Evolutionary conservation across 2,329 filamentous ascomycete species (phyloP).

Genomic region (Cladophialophora carrionii): DNA sequence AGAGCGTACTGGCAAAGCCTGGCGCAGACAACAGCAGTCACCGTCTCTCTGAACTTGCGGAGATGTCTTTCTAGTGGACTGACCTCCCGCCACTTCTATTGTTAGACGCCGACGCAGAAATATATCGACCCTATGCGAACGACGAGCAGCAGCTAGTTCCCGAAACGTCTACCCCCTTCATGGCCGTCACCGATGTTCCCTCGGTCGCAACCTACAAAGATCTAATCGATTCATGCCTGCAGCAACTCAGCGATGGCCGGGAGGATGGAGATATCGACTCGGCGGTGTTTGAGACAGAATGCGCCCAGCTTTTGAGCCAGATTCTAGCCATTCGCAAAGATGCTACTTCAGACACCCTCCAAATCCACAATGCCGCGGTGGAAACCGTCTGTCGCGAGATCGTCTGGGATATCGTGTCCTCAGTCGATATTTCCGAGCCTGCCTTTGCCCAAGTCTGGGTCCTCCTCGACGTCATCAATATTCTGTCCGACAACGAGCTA

Average conservation of each 20-base stretch:
- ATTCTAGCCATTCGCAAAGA: conserved; percentile 25
- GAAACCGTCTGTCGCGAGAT: conserved; percentile 81
- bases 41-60: not conserved
- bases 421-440: conserved; percentile 73
- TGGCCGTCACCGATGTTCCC: conserved; percentile 32
- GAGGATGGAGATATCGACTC: conserved; percentile 24
- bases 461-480: conserved; percentile 84
- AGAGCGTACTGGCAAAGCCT: not conserved
- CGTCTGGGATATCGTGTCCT: conserved; percentile 76
- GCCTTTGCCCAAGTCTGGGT: conserved; percentile 88
- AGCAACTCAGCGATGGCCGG: conserved; percentile 22
- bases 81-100: not conserved
- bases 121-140: not conserved
- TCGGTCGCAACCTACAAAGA: conserved; percentile 33
- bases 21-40: not conserved
- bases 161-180: conserved; percentile 11
- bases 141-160: not conserved
- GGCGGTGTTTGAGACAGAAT: conserved; percentile 30
- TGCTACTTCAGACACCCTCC: conserved; percentile 46
- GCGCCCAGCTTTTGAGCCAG: conserved; percentile 31
- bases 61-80: conserved; percentile 6
- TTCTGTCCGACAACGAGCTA: conserved; percentile 75
- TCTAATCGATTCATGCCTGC: conserved; percentile 28
- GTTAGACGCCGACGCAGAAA: not conserved
- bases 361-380: conserved; percentile 67